A percentile compares a stretch with the other conserved stretches of the same genome.
Conservation (phyloP, 257 asterid genomes). For the Forsythia suspensa region DNA sequence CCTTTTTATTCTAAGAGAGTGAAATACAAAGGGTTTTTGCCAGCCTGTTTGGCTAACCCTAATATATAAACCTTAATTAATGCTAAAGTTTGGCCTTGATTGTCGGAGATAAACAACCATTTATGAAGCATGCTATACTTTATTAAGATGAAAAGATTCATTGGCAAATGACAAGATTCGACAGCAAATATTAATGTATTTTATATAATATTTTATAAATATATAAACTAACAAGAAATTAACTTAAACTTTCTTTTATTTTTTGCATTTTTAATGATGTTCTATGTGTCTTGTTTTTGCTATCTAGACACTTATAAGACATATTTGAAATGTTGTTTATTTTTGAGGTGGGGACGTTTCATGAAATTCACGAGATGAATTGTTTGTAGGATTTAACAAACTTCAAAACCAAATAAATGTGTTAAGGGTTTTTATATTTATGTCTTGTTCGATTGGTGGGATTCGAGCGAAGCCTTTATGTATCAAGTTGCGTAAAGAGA, state of each 20-base stretch:
- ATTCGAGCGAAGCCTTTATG: too few species aligned
- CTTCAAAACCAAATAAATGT: too few species aligned
- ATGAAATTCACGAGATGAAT: too few species aligned
- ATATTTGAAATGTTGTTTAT: too few species aligned
- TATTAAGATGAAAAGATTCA: conserved; percentile 16
- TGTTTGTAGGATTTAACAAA: too few species aligned
- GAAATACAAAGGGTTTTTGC: conserved; percentile 20
- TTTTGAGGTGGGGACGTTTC: too few species aligned
- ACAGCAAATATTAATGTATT: conserved; percentile 15
- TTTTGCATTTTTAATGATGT: background rate
- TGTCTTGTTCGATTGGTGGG: too few species aligned
- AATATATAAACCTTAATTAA: conserved; percentile 38
- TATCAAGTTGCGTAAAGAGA: too few species aligned
- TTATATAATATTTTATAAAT: background rate
- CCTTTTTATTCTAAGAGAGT: conserved; percentile 20
- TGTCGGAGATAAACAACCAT: conserved; percentile 54
- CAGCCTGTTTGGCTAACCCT: conserved; percentile 48
- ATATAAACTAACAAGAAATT: background rate
- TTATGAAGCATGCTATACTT: conserved; percentile 29
- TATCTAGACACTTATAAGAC: too few species aligned
- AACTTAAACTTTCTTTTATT: conserved; percentile 9
- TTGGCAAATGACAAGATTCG: conserved; percentile 28
- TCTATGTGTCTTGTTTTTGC: too few species aligned
- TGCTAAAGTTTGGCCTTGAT: conserved; percentile 49
- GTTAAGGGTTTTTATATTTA: too few species aligned